phyloP scores from a whole-genome alignment of 2,329 filamentous ascomycete genomes.

The Colletotrichum sp. region DNA sequence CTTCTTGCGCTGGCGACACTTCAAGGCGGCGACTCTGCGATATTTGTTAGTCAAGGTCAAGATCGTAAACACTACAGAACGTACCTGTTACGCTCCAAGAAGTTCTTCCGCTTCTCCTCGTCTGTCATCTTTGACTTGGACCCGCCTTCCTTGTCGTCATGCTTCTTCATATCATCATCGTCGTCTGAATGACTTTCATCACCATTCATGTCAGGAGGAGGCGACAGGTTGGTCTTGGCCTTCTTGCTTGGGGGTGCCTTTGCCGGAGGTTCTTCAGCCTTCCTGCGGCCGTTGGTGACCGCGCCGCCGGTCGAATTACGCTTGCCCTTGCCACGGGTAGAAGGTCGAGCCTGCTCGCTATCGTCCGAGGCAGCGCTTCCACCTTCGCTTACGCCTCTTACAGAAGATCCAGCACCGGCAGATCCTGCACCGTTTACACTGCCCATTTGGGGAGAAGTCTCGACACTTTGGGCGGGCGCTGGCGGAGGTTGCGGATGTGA shows the following conservation, averaged over 20 bases:
- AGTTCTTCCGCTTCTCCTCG: constrained; percentile 98
- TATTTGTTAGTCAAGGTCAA: constrained; percentile 25
- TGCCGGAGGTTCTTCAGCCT: constrained; percentile 69
- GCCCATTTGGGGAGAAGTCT: constrained; percentile 57
- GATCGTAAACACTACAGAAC: constrained; percentile 26
- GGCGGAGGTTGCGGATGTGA: constrained; percentile 55
- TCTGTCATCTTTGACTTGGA: constrained; percentile 89
- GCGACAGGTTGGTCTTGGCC: constrained; percentile 62
- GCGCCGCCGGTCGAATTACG: constrained; percentile 55
- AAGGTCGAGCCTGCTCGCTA: constrained; percentile 70
- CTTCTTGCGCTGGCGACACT: constrained; percentile 98
- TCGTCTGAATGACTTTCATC: constrained; percentile 38
- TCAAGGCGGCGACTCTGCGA: constrained; percentile 86
- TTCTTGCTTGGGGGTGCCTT: constrained; percentile 76
- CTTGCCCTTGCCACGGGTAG: constrained; percentile 72
- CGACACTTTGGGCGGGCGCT: constrained; percentile 38
- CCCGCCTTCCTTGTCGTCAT: constrained; percentile 57
- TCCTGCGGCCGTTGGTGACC: constrained; percentile 72
- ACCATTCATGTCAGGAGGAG: constrained; percentile 31
- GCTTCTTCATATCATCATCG: constrained; percentile 55
- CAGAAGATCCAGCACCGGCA: constrained; percentile 39
- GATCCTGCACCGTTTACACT: constrained; percentile 50
- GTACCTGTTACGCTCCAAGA: constrained; percentile 94
- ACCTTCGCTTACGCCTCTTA: constrained; percentile 68
- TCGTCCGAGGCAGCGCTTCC: constrained; percentile 77